These are phyloP conservation scores for Dendrobium catenatum DNA, from an alignment of 106 monocot genomes.

Conservation along the genomic window DNA sequence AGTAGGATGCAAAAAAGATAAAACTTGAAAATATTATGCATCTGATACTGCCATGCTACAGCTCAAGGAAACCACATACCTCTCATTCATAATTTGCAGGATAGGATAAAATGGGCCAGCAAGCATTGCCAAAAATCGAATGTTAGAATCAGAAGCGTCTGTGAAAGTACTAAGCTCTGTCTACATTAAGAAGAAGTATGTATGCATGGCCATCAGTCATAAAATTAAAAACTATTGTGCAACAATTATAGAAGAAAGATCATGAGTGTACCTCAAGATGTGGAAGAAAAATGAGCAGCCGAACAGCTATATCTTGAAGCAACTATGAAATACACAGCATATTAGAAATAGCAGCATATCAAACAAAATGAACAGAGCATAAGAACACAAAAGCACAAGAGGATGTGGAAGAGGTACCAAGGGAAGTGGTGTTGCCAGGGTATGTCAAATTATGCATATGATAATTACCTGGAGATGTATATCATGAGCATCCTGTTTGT, in stretches of 20 bases:
- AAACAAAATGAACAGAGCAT: slow-evolving; percentile 4
- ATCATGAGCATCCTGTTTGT: slow-evolving; percentile 80
- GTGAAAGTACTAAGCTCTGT: slow-evolving; percentile 62
- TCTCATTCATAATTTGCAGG: slow-evolving; percentile 66
- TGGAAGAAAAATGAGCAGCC: slow-evolving; percentile 65
- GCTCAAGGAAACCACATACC: slow-evolving; percentile 31
- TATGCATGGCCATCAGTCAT: neutral
- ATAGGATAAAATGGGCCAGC: slow-evolving; percentile 94
- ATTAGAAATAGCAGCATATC: slow-evolving; percentile 24
- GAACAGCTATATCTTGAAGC: slow-evolving; percentile 73
- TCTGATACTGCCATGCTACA: neutral
- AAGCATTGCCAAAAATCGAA: slow-evolving; percentile 90
- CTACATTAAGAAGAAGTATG: slow-evolving; percentile 28
- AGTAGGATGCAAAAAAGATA: neutral
- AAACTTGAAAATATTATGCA: neutral
- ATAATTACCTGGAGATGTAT: slow-evolving; percentile 73
- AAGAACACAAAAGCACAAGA: slow-evolving; percentile 5
- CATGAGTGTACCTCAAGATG: slow-evolving; percentile 68
- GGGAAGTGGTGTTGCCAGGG: neutral
- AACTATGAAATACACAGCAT: slow-evolving; percentile 41
- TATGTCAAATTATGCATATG: neutral
- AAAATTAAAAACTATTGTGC: slow-evolving; percentile 3
- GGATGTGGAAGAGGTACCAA: neutral
- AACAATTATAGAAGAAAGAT: neutral
- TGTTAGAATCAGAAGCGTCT: slow-evolving; percentile 56